phyloP scores from a whole-genome alignment of 176 grass and related monocot genomes.

The Themeda triandra region DNA sequence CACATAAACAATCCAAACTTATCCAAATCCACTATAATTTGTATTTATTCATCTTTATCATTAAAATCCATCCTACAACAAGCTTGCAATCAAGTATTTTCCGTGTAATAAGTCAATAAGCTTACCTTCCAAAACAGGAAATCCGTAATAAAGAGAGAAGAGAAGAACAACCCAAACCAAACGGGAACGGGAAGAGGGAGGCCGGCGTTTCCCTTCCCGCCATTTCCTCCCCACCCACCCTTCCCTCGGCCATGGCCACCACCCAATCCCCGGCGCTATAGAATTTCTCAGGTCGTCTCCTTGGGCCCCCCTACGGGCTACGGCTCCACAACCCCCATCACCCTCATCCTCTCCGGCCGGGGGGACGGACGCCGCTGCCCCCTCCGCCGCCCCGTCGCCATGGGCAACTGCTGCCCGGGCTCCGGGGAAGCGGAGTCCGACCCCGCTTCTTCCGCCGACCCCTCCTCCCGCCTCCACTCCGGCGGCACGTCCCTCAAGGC shows the following conservation, averaged over 20 bases:
- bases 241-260: not conserved
- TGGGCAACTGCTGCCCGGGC: slow-evolving; percentile 82
- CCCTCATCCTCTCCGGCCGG: not conserved
- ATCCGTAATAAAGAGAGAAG: too few relatives aligned
- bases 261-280: slow-evolving; percentile 33
- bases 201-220: slow-evolving; percentile 43
- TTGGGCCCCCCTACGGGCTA: not conserved
- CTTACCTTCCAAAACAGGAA: slow-evolving; percentile 8
- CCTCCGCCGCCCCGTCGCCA: slow-evolving; percentile 33
- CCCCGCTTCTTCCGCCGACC: not conserved
- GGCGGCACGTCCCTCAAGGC: slow-evolving; percentile 32
- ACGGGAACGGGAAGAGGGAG: not conserved
- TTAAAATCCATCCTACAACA: not conserved
- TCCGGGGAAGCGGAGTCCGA: slow-evolving; percentile 50
- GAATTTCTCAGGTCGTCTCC: slow-evolving; percentile 5
- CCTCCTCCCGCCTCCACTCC: slow-evolving; percentile 3
- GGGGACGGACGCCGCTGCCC: slow-evolving; percentile 17
- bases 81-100: not conserved
- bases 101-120: not conserved
- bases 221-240: slow-evolving; percentile 63
- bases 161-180: not conserved
- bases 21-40: too few relatives aligned
- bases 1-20: too few relatives aligned
- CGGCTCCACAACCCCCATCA: slow-evolving; percentile 39
- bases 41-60: not conserved